These are phyloP conservation scores for Trypanosoma avium DNA, from an alignment of 208 protist genomes.

Conservation along the genomic window DNA sequence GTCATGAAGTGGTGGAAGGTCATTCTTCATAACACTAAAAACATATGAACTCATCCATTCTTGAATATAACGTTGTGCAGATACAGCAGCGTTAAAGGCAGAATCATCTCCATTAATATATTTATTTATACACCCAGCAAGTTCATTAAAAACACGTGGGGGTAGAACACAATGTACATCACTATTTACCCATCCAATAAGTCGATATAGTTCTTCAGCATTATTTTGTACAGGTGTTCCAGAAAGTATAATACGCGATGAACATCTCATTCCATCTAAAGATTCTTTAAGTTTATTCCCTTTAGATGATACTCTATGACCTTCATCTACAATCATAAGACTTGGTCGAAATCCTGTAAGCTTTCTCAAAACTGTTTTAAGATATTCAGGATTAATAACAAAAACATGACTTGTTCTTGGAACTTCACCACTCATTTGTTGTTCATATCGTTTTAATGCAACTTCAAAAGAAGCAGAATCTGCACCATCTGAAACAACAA, in stretches of 20 bases:
- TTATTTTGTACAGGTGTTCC: slow-evolving; percentile 91
- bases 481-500: slow-evolving; percentile 59
- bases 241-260: slow-evolving; percentile 73
- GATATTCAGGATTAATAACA: slow-evolving; percentile 76
- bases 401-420: slow-evolving; percentile 59
- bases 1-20: slow-evolving; percentile 82
- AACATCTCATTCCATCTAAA: slow-evolving; percentile 55
- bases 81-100: slow-evolving; percentile 46
- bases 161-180: slow-evolving; percentile 54
- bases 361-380: slow-evolving; percentile 49
- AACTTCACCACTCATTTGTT: slow-evolving; percentile 35
- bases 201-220: slow-evolving; percentile 74
- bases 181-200: slow-evolving; percentile 79
- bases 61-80: slow-evolving; percentile 72
- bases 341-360: slow-evolving; percentile 51
- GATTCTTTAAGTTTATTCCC: slow-evolving; percentile 56
- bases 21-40: slow-evolving; percentile 79
- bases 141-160: slow-evolving; percentile 47
- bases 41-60: slow-evolving; percentile 88
- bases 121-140: slow-evolving; percentile 55
- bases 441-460: slow-evolving; percentile 47
- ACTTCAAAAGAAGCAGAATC: slow-evolving; percentile 45
- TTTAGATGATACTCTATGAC: slow-evolving; percentile 72
- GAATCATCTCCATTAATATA: slow-evolving; percentile 76
- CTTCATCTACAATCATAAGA: slow-evolving; percentile 88